A percentile compares a stretch with the other conserved stretches of the same genome.
These are phyloP conservation scores for Leishmania gerbilli DNA, from an alignment of 208 protist species.

Conservation along the genomic window DNA sequence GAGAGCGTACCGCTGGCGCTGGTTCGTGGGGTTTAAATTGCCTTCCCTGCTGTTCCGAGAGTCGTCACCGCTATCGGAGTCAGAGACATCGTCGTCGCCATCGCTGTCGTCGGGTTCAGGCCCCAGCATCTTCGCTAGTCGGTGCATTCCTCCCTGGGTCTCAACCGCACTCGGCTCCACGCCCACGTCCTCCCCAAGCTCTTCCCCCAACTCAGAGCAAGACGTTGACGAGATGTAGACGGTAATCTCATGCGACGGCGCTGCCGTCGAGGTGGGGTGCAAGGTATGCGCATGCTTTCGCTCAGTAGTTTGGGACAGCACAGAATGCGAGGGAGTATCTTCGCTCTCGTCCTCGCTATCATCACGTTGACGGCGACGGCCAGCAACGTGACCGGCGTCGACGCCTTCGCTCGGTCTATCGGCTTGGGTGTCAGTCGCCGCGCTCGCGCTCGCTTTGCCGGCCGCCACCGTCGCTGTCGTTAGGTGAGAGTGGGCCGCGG, in stretches of 20 bases:
- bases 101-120: neutral
- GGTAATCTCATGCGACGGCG: neutral
- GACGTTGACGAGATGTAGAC: conserved; percentile 1
- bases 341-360: neutral
- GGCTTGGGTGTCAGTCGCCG: neutral
- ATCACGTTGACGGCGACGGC: conserved; percentile 19
- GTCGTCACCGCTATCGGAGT: conserved; percentile 28
- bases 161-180: neutral
- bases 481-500: neutral
- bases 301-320: neutral
- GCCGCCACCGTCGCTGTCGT: neutral
- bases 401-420: neutral
- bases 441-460: neutral
- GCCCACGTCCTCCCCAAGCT: neutral
- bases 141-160: neutral
- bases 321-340: neutral
- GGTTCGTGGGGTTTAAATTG: neutral
- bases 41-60: neutral
- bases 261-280: neutral
- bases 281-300: neutral
- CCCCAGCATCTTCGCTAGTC: neutral
- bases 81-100: conserved; percentile 15
- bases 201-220: conserved; percentile 2
- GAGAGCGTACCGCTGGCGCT: conserved; percentile 25
- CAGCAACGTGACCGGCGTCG: neutral